Percentiles rank a stretch among this genome's conserved stretches.
Evolutionary conservation across 148 eudicot genomes (phyloP).

Genomic region (Rhododendron henanense): DNA sequence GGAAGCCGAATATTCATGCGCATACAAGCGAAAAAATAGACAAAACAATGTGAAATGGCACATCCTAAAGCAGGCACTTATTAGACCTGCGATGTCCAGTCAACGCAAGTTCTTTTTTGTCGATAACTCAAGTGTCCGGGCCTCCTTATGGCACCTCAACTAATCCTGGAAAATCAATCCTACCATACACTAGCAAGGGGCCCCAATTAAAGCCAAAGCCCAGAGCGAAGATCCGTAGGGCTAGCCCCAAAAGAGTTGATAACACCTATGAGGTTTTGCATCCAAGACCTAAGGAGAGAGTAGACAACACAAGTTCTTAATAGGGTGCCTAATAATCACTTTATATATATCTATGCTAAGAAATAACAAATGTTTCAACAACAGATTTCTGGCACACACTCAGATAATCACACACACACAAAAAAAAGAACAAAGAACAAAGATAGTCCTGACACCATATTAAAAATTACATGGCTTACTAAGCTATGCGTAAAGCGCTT

Average conservation of each 20-base stretch:
- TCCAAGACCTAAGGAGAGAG: no score
- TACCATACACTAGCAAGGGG: no score
- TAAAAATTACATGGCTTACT: background rate
- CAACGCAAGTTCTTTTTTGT: background rate
- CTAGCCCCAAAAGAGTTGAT: no score
- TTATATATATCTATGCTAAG: background rate
- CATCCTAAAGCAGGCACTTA: background rate
- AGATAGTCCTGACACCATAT: background rate
- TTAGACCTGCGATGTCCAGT: background rate
- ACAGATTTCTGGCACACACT: background rate
- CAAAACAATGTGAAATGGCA: background rate
- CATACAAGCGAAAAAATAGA: background rate
- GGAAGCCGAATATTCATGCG: no score
- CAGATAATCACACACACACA: background rate
- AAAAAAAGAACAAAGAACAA: background rate
- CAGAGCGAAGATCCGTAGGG: no score
- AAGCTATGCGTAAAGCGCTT: background rate
- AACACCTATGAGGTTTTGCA: no score
- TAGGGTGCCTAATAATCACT: background rate
- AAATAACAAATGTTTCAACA: background rate
- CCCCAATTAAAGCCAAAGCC: no score
- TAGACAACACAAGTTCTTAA: no score
- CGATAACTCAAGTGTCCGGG: background rate
- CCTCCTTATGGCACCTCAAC: no score
- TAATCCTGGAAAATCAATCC: no score